Percentiles rank a stretch among this genome's conserved stretches.
These are phyloP conservation scores for Paecilomyces fulvus DNA, from an alignment of 2,329 filamentous ascomycete genomes.

Conservation along the genomic window DNA sequence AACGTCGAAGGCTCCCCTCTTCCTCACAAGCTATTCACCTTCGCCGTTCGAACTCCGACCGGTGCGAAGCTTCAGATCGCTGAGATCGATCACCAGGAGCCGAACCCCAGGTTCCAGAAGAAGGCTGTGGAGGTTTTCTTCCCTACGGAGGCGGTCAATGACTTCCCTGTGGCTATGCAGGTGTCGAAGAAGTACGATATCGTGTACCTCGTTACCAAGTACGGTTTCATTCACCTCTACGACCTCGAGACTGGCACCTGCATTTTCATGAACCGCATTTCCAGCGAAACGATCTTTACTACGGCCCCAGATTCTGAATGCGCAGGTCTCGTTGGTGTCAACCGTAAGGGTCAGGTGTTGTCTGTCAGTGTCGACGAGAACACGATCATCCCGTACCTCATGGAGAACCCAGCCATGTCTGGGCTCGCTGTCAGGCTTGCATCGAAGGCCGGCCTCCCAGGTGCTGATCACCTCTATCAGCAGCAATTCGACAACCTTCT, in stretches of 20 bases:
- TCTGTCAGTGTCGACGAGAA: conserved; percentile 89
- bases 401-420: conserved; percentile 91
- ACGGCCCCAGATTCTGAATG: conserved; percentile 77
- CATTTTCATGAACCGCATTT: conserved; percentile 99
- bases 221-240: conserved; percentile 97
- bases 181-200: conserved; percentile 94
- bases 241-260: conserved; percentile 91
- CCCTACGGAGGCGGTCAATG: conserved; percentile 86
- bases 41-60: conserved; percentile 80
- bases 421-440: conserved; percentile 93
- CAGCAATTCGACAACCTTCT: conserved; percentile 89
- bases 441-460: conserved; percentile 84
- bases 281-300: conserved; percentile 97
- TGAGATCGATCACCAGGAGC: conserved; percentile 87
- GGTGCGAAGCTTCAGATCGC: conserved; percentile 96
- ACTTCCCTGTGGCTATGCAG: conserved; percentile 97
- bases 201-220: conserved; percentile 96
- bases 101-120: conserved; percentile 85
- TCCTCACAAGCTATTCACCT: conserved; percentile 93
- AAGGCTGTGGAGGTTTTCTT: conserved; percentile 98
- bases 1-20: conserved; percentile 79
- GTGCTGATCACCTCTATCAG: conserved; percentile 86
- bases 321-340: conserved; percentile 85
- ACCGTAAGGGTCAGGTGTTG: conserved; percentile 93
- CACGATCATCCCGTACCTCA: conserved; percentile 85